phyloP scores from a whole-genome alignment of 2,329 filamentous ascomycete genomes.

The Clarireedia monteithiana region DNA sequence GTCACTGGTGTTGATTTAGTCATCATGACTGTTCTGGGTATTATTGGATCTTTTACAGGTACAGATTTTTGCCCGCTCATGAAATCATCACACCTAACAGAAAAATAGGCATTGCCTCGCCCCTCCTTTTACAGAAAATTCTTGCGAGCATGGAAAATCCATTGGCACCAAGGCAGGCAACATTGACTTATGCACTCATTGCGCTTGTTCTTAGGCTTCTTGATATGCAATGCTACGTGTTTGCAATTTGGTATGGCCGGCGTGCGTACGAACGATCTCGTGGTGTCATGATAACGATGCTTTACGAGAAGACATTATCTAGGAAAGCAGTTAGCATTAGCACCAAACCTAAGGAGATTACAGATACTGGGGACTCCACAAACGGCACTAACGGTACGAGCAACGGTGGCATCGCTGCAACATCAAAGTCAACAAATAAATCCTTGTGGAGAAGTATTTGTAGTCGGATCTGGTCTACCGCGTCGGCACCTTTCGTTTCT shows the following conservation, averaged over 20 bases:
- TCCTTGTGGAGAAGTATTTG: constrained; percentile 12
- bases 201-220: constrained; percentile 54
- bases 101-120: constrained; percentile 45
- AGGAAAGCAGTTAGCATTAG: constrained; percentile 27
- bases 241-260: constrained; percentile 74
- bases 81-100: constrained; percentile 12
- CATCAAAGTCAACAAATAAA: constrained; percentile 3
- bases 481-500: constrained; percentile 19
- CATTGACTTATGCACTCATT: constrained; percentile 57
- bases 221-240: constrained; percentile 56
- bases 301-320: constrained; percentile 58
- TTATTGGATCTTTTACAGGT: constrained; percentile 54
- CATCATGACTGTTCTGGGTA: constrained; percentile 45
- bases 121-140: constrained; percentile 65
- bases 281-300: constrained; percentile 79
- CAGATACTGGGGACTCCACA: constrained; percentile 6
- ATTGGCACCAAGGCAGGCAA: constrained; percentile 41
- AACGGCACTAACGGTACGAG: constrained; percentile 6
- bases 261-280: constrained; percentile 76
- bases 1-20: constrained; percentile 76
- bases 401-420: constrained; percentile 4
- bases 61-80: constrained; percentile 15
- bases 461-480: constrained; percentile 20
- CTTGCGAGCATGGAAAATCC: constrained; percentile 57
- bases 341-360: constrained; percentile 16